Percentiles rank a stretch among this genome's conserved stretches.
These are phyloP conservation scores for Rhodofomes roseus DNA, from an alignment of 1,284 basidiomycete species.

Conservation along the genomic window DNA sequence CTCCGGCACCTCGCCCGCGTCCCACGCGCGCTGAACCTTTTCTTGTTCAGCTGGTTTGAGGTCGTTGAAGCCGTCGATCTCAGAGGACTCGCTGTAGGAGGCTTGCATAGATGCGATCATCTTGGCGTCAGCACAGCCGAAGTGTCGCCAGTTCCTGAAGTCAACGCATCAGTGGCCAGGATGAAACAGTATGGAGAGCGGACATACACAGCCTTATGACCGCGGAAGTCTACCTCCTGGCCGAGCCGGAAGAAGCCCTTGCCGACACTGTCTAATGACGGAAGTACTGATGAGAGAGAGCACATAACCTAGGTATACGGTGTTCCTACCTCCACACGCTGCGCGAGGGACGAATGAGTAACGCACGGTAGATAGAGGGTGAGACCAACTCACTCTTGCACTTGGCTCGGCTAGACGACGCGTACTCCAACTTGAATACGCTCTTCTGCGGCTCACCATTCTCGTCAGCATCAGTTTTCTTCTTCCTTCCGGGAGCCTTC, in stretches of 20 bases:
- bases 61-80: slow-evolving; percentile 68
- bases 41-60: slow-evolving; percentile 63
- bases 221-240: slow-evolving; percentile 70
- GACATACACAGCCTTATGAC: slow-evolving; percentile 66
- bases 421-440: slow-evolving; percentile 30
- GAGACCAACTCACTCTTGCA: slow-evolving; percentile 24
- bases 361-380: neutral
- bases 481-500: slow-evolving; percentile 15
- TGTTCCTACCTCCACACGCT: slow-evolving; percentile 53
- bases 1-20: slow-evolving; percentile 71
- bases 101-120: slow-evolving; percentile 70
- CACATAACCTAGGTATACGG: slow-evolving; percentile 2
- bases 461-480: slow-evolving; percentile 22
- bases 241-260: slow-evolving; percentile 79
- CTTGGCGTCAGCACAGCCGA: slow-evolving; percentile 70
- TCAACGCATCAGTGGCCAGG: slow-evolving; percentile 5
- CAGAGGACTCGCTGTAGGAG: slow-evolving; percentile 50
- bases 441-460: slow-evolving; percentile 19
- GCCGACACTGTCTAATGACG: slow-evolving; percentile 39
- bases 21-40: slow-evolving; percentile 65
- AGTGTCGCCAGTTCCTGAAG: slow-evolving; percentile 70
- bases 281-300: slow-evolving; percentile 6
- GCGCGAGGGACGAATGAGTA: neutral
- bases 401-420: slow-evolving; percentile 24
- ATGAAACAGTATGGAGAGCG: neutral